These are phyloP conservation scores for Colletotrichum tabaci DNA, from an alignment of 2,329 filamentous ascomycete species.

Conservation along the genomic window DNA sequence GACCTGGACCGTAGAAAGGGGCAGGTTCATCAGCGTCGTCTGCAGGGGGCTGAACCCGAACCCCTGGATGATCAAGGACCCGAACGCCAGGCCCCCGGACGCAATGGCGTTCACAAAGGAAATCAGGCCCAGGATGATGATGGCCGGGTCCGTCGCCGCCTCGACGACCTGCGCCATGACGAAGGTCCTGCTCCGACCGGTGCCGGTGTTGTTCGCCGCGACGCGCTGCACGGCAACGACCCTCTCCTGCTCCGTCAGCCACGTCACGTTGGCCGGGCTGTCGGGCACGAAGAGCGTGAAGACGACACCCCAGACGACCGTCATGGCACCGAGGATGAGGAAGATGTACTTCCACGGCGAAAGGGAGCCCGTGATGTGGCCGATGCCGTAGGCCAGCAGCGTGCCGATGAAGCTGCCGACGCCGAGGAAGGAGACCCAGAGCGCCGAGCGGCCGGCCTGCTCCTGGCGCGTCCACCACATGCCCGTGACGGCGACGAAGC, in stretches of 20 bases:
- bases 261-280: constrained; percentile 48
- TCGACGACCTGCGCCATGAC: constrained; percentile 43
- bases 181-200: constrained; percentile 28
- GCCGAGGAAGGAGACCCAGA: constrained; percentile 57
- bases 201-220: constrained; percentile 49
- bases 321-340: constrained; percentile 52
- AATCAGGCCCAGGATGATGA: constrained; percentile 46
- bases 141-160: constrained; percentile 42
- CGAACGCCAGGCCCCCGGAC: constrained; percentile 30
- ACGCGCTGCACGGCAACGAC: constrained; percentile 49
- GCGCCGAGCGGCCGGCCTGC: constrained; percentile 54
- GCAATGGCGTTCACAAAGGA: constrained; percentile 38
- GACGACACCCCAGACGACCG: constrained; percentile 46
- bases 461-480: constrained; percentile 58
- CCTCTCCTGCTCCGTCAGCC: constrained; percentile 49
- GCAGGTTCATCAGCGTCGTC: constrained; percentile 71
- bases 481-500: constrained; percentile 55
- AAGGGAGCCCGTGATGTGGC: constrained; percentile 48
- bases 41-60: constrained; percentile 70
- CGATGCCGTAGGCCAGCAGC: constrained; percentile 53
- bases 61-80: constrained; percentile 63
- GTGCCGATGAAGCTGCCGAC: constrained; percentile 53
- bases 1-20: constrained; percentile 46
- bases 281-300: constrained; percentile 50
- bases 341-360: constrained; percentile 54